Conservation (phyloP, 768 basidiomycete species). For the Kockovaella imperatae region DNA sequence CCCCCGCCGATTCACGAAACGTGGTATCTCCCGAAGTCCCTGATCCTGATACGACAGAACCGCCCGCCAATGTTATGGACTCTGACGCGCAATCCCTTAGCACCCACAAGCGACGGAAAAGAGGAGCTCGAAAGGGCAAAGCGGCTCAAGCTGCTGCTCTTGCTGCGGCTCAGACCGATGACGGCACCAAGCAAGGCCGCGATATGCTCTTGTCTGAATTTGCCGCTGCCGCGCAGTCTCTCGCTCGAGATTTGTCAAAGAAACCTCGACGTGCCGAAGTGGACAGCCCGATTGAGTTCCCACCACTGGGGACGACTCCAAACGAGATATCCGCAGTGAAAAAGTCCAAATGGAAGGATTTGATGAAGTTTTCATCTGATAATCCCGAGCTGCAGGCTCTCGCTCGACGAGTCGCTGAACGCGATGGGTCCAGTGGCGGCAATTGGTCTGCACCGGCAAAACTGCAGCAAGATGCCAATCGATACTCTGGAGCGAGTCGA, state of each 20-base stretch:
- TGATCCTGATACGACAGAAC: slow-evolving; percentile 3
- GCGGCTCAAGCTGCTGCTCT: slow-evolving; percentile 48
- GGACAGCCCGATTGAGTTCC: slow-evolving; percentile 46
- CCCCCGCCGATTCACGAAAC: slow-evolving; percentile 14
- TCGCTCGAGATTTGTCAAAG: slow-evolving; percentile 65
- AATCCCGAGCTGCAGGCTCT: slow-evolving; percentile 42
- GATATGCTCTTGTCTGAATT: slow-evolving; percentile 54
- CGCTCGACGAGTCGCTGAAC: slow-evolving; percentile 36
- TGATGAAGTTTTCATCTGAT: slow-evolving; percentile 51
- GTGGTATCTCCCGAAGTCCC: slow-evolving; percentile 21
- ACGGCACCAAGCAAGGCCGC: slow-evolving; percentile 46
- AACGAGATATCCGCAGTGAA: slow-evolving; percentile 54
- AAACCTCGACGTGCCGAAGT: slow-evolving; percentile 19
- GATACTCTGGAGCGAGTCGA: slow-evolving; percentile 46
- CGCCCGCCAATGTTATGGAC: slow-evolving; percentile 1
- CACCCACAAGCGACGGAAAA: slow-evolving; percentile 69
- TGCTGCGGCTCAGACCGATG: slow-evolving; percentile 45
- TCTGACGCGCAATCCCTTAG: slow-evolving; percentile 57
- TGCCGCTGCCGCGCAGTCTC: slow-evolving; percentile 68
- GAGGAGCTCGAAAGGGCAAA: slow-evolving; percentile 78
- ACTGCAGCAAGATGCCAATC: slow-evolving; percentile 65
- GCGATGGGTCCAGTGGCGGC: slow-evolving; percentile 25
- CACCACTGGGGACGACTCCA: slow-evolving; percentile 34
- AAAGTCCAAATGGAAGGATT: slow-evolving; percentile 76
- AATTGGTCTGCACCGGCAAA: slow-evolving; percentile 69